Conservation (phyloP, 306 rosid genomes). For the Potentilla sterilis region DNA sequence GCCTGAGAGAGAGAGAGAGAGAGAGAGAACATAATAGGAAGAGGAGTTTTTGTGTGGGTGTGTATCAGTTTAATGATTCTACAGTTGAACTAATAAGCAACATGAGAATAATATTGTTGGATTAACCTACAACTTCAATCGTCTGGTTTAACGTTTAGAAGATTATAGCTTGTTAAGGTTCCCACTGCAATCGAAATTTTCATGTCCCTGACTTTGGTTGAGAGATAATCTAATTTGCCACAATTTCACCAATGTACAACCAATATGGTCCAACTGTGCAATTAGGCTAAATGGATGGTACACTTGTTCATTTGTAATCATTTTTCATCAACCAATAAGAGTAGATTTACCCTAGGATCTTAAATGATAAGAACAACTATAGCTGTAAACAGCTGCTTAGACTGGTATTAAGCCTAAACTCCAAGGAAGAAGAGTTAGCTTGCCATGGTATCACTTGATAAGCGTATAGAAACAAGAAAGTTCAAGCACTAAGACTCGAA, state of each 20-base stretch:
- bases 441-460: neutral
- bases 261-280: neutral
- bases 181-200: neutral
- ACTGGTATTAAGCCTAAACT: neutral
- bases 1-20: neutral
- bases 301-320: neutral
- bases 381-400: neutral
- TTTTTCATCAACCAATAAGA: neutral
- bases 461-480: neutral
- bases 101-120: neutral
- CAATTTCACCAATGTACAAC: neutral
- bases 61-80: neutral
- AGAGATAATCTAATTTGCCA: neutral
- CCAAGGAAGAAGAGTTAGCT: neutral
- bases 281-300: neutral
- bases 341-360: neutral
- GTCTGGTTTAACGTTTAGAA: neutral
- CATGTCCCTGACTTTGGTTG: neutral
- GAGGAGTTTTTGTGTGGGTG: neutral
- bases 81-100: neutral
- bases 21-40: neutral
- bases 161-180: neutral
- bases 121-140: neutral
- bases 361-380: neutral
- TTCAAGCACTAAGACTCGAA: neutral